Conservation (phyloP, 75 land plant species). For the Larix kaempferi region DNA sequence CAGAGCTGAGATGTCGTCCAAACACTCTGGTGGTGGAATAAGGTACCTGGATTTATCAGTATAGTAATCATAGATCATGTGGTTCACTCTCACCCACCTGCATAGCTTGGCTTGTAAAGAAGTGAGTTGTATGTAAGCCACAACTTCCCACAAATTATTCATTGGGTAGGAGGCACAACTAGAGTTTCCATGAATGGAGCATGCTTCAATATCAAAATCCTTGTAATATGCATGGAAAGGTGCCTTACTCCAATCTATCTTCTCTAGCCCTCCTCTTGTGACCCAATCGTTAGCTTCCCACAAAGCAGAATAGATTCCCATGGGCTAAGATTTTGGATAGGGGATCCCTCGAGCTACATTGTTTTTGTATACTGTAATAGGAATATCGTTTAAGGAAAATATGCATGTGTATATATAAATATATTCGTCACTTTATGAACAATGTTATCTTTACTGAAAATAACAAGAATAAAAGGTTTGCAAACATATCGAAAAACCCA, state of each 20-base stretch:
- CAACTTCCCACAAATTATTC: slow-evolving; percentile 40
- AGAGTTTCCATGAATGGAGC: slow-evolving; percentile 31
- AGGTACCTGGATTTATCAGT: slow-evolving; percentile 55
- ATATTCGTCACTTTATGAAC: too few species aligned
- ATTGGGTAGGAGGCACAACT: slow-evolving; percentile 23
- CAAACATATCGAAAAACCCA: too few species aligned
- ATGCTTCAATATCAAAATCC: slow-evolving; percentile 72
- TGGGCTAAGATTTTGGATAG: slow-evolving; percentile 56
- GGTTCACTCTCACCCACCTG: slow-evolving; percentile 52
- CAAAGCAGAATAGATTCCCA: slow-evolving; percentile 71
- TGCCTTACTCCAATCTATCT: slow-evolving; percentile 65
- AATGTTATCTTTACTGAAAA: too few species aligned
- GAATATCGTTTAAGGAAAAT: slow-evolving; percentile 59
- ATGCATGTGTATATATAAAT: too few species aligned
- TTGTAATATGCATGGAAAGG: slow-evolving; percentile 70
- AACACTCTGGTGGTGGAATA: slow-evolving; percentile 48
- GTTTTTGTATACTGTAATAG: slow-evolving; percentile 78
- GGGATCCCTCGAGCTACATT: slow-evolving; percentile 43
- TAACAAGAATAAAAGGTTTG: too few species aligned
- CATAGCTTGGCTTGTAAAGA: slow-evolving; percentile 21
- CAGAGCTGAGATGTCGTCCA: slow-evolving; percentile 36
- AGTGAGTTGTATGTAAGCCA: slow-evolving; percentile 25
- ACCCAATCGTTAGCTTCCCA: slow-evolving; percentile 92
- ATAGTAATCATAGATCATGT: slow-evolving; percentile 75
- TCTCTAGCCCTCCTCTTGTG: slow-evolving; percentile 74